Conservation (phyloP, 306 rosid species). For the Glycyrrhiza uralensis region DNA sequence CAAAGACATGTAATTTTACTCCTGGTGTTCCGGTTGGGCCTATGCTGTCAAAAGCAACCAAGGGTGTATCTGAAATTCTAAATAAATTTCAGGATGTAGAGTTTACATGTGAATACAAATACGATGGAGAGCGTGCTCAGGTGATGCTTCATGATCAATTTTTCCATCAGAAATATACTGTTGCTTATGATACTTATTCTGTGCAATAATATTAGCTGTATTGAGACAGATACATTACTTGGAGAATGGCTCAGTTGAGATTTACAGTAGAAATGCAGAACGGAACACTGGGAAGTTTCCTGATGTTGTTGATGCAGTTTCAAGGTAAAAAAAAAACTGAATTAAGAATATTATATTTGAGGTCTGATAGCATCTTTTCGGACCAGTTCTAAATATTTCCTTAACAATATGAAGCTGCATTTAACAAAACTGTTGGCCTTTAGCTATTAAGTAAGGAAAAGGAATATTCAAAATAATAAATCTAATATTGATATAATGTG, state of each 20-base stretch:
- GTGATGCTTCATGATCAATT: slow-evolving; percentile 41
- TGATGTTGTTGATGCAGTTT: slow-evolving; percentile 69
- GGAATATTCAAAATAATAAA: not conserved
- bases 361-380: not conserved
- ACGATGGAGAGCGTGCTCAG: slow-evolving; percentile 98
- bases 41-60: slow-evolving; percentile 90
- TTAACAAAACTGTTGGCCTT: not conserved
- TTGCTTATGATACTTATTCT: slow-evolving; percentile 1
- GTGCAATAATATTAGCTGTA: slow-evolving; percentile 23
- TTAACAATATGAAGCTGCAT: not conserved
- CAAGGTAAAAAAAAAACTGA: slow-evolving; percentile 51
- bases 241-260: slow-evolving; percentile 84
- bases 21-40: slow-evolving; percentile 91
- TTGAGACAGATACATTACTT: slow-evolving; percentile 75
- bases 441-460: not conserved
- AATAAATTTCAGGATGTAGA: slow-evolving; percentile 76
- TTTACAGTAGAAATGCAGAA: slow-evolving; percentile 94
- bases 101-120: slow-evolving; percentile 92
- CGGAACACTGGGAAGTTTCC: slow-evolving; percentile 89
- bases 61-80: slow-evolving; percentile 73
- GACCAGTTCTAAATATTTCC: not conserved
- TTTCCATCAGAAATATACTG: slow-evolving; percentile 1
- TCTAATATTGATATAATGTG: not conserved
- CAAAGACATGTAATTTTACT: slow-evolving; percentile 64
- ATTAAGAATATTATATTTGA: not conserved